Evolutionary conservation across 345 rosid species (phyloP).

Genomic region (Corymbia maculata): DNA sequence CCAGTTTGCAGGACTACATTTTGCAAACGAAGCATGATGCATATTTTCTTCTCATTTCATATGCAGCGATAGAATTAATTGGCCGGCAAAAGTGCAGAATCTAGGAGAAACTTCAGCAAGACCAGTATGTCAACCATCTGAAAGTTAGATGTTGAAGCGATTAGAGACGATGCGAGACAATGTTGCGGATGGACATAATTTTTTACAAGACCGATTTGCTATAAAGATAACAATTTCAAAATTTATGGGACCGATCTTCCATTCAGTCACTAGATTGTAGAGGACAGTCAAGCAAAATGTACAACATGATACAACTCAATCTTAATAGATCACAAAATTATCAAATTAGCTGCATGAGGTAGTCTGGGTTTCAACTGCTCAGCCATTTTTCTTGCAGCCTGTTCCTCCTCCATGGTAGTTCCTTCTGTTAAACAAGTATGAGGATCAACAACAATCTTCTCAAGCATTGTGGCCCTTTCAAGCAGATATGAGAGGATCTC

Average conservation of each 20-base stretch:
- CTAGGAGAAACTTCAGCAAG: neutral
- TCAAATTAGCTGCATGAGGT: neutral
- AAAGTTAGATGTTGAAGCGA: neutral
- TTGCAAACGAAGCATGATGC: neutral
- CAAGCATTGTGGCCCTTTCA: slow-evolving; percentile 1
- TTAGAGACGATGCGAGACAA: neutral
- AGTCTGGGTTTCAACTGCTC: neutral
- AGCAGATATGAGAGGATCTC: neutral
- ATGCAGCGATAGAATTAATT: neutral
- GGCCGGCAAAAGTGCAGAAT: neutral
- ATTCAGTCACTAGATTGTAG: neutral
- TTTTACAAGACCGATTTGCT: neutral
- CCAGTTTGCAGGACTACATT: neutral
- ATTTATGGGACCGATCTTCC: neutral
- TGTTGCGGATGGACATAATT: neutral
- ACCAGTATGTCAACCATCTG: neutral
- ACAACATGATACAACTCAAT: neutral
- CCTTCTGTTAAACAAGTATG: neutral
- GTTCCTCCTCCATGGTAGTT: neutral
- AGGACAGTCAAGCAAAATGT: neutral
- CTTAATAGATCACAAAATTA: neutral
- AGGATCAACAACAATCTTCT: neutral
- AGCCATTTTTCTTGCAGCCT: neutral
- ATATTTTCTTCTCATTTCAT: neutral
- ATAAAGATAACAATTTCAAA: neutral